phyloP scores from a whole-genome alignment of 306 rosid genomes.

The Lotus japonicus region DNA sequence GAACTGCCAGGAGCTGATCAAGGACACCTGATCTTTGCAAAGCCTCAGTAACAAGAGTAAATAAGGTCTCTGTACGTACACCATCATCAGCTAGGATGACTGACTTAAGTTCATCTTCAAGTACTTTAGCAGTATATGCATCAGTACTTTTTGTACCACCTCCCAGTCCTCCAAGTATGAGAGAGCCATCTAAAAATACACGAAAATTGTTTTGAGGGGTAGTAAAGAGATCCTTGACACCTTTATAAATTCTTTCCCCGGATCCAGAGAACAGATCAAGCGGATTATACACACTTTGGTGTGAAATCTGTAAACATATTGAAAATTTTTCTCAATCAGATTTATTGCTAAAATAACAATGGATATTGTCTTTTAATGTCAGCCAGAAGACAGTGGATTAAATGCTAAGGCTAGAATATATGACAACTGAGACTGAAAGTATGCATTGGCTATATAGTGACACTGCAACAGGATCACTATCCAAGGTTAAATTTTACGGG shows the following conservation, averaged over 20 bases:
- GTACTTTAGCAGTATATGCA: slow-evolving; percentile 37
- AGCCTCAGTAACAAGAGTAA: slow-evolving; percentile 60
- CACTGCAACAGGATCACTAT: not conserved
- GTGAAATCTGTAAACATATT: slow-evolving; percentile 52
- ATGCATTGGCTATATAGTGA: not conserved
- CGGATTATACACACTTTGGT: slow-evolving; percentile 71
- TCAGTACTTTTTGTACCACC: slow-evolving; percentile 56
- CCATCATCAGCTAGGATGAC: slow-evolving; percentile 58
- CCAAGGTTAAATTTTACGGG: not conserved
- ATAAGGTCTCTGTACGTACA: slow-evolving; percentile 42
- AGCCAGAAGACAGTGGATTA: not conserved
- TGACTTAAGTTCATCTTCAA: slow-evolving; percentile 75
- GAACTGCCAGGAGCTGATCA: slow-evolving; percentile 69
- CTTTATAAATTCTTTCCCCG: slow-evolving; percentile 65
- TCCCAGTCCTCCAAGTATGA: slow-evolving; percentile 79
- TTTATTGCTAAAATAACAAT: not conserved
- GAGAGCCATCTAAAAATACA: slow-evolving; percentile 76
- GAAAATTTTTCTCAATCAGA: slow-evolving; percentile 9
- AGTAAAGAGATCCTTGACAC: slow-evolving; percentile 59
- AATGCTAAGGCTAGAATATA: not conserved
- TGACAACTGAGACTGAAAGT: not conserved
- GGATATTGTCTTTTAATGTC: not conserved
- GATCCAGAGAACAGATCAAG: slow-evolving; percentile 83
- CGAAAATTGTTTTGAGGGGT: slow-evolving; percentile 95
- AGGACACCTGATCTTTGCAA: slow-evolving; percentile 57